Evolutionary conservation across 202 grass and related monocot species (phyloP), one percentile per base, ranked within the genome.

Genomic region (Eragrostis tef): DNA sequence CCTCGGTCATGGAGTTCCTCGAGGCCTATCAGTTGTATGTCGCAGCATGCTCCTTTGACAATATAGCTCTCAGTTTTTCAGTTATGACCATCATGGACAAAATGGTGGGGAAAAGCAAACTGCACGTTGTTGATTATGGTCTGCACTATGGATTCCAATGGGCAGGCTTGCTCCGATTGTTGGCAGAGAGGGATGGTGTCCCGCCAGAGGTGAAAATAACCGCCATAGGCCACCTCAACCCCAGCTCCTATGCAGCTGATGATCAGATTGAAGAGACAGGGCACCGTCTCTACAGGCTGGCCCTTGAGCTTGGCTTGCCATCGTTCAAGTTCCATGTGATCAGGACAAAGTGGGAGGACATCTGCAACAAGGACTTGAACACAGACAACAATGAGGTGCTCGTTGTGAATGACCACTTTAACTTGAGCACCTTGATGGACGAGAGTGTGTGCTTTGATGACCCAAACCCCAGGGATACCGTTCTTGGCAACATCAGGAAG

Each of bases 41-140:
- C 53, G 72, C 80, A 4, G 86, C 80, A 6, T 96, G 85, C 63
- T 79, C 39, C 27, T 91, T 97, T 70, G 86, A 85, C 64, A 90
- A 86, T 65, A 71, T 90, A 53, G 79, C 83, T 0, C 78, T 78
- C 64, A 69, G 46, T 71, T 96, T 83, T 9, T 68, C 84, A 16
- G 85, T 81, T 81, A 84, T 82, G 67, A 90, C 86, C 59, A 88
- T 92, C 42, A 43, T 60, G 7, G 42, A 92, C 50, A 79, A 73
- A 2, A 39, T 79, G 47, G 73, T 47, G n/a, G 80, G 70, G 39
- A 86, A 78, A 21, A 79, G 71, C 7, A 90, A 47, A 59, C 11
- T 96, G 57, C 93, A 96, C 60, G 91, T 97, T 64, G 75, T 97
- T 1, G 84, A 93, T 50, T 97, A 85, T 0, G 93, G 93, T 25